A percentile compares a stretch with the other conserved stretches of the same genome.
These are phyloP conservation scores for Blepharisma undulans DNA, from an alignment of 169 alveolate species.

Conservation along the genomic window DNA sequence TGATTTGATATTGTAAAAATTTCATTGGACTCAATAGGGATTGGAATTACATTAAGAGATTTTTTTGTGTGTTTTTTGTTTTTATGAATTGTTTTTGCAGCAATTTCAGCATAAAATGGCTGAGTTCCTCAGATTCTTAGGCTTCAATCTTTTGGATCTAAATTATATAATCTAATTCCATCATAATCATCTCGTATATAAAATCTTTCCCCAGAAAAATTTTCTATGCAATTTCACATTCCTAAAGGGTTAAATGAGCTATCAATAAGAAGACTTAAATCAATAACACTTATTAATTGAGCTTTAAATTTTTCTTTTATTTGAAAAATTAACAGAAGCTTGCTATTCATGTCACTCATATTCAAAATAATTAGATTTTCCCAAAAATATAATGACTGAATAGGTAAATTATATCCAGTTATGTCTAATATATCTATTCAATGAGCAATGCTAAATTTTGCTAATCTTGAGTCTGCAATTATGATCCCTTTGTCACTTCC, in stretches of 20 bases:
- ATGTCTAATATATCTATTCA: background rate
- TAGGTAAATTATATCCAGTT: background rate
- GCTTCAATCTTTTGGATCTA: background rate
- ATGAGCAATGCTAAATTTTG: too few relatives aligned
- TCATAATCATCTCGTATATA: background rate
- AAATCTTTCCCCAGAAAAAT: background rate
- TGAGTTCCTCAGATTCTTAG: background rate
- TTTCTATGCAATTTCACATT: background rate
- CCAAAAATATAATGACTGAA: background rate
- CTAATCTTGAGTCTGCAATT: background rate
- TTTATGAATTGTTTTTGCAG: background rate
- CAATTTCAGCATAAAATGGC: background rate
- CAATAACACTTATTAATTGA: background rate
- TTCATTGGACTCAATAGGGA: background rate
- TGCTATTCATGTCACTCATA: background rate
- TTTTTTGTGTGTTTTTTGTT: background rate
- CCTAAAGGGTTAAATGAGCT: background rate
- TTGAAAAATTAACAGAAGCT: background rate
- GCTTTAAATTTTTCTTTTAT: background rate
- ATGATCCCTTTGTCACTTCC: background rate
- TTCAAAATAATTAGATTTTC: background rate
- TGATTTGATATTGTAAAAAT: background rate
- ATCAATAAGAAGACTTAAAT: background rate
- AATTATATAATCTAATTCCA: background rate
- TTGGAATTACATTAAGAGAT: background rate